Conservation (phyloP, 129 eudicot genomes). For the Glebionis coronaria region DNA sequence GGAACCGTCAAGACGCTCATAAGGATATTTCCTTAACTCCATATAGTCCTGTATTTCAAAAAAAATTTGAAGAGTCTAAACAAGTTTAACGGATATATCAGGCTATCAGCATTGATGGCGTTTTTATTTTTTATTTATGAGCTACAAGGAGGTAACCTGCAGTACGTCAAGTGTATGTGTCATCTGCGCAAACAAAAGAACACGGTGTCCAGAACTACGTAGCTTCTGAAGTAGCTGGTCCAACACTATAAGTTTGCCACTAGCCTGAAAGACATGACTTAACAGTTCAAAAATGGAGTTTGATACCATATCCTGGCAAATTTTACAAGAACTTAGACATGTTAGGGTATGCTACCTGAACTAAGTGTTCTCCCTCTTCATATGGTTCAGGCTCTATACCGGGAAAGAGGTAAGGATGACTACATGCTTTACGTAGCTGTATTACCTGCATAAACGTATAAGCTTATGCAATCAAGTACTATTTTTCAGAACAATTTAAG, state of each 20-base stretch:
- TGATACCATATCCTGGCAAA: not conserved
- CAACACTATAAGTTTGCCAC: slow-evolving; percentile 86
- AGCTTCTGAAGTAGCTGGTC: slow-evolving; percentile 83
- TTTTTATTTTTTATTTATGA: slow-evolving; percentile 1
- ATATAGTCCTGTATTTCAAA: slow-evolving; percentile 54
- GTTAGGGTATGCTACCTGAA: slow-evolving; percentile 54
- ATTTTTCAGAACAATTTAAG: not conserved
- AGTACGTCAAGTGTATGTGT: slow-evolving; percentile 91
- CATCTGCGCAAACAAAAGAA: slow-evolving; percentile 97
- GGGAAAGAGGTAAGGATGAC: slow-evolving; percentile 98
- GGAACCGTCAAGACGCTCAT: slow-evolving; percentile 98
- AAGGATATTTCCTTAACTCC: slow-evolving; percentile 82
- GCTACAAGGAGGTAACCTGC: slow-evolving; percentile 50
- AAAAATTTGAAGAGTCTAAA: not conserved
- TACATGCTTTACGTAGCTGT: slow-evolving; percentile 94
- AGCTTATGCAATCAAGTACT: slow-evolving; percentile 2
- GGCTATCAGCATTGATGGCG: slow-evolving; percentile 2
- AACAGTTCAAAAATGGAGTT: slow-evolving; percentile 4
- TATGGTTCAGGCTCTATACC: slow-evolving; percentile 99
- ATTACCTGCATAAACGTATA: slow-evolving; percentile 58
- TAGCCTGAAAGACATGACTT: slow-evolving; percentile 53
- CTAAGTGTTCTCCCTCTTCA: slow-evolving; percentile 97
- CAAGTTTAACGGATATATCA: not conserved
- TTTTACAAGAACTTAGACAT: not conserved
- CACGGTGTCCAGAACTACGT: slow-evolving; percentile 75